Percentiles rank a stretch among this genome's conserved stretches.
Evolutionary conservation across 805 yeast species (phyloP).

Genomic region (Torulaspora microellipsoides): DNA sequence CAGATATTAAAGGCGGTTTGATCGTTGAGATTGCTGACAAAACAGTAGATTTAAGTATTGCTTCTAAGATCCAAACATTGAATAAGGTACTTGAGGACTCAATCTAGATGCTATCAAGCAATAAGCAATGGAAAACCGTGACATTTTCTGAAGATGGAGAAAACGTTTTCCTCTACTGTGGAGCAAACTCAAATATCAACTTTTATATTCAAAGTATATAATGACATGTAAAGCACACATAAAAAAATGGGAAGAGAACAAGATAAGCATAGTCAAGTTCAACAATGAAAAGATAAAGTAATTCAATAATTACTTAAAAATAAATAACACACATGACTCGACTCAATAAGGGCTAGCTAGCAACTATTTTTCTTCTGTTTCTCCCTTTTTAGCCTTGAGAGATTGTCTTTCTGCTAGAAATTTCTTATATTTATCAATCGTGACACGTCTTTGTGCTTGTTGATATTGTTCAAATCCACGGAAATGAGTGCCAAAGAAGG

Average conservation of each 20-base stretch:
- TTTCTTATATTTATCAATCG: conserved; percentile 60
- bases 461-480: conserved; percentile 56
- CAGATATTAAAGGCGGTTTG: conserved; percentile 93
- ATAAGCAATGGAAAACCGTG: background rate
- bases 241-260: background rate
- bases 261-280: too few species aligned
- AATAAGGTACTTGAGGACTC: conserved; percentile 86
- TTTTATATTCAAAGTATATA: conserved; percentile 10
- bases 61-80: conserved; percentile 79
- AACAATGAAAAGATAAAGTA: too few species aligned
- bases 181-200: conserved; percentile 1
- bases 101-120: conserved; percentile 42
- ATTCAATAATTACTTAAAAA: background rate
- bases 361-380: conserved; percentile 5
- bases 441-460: conserved; percentile 59
- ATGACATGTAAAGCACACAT: conserved; percentile 9
- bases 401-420: conserved; percentile 43
- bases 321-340: background rate
- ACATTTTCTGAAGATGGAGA: too few species aligned
- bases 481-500: conserved; percentile 64
- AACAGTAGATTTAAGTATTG: conserved; percentile 89
- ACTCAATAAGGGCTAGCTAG: background rate
- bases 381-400: conserved; percentile 21
- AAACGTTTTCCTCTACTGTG: too few species aligned
- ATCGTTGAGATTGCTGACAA: conserved; percentile 94